Evolutionary conservation across 176 grass and related monocot species (phyloP).

Genomic region (Phyllostachys edulis): DNA sequence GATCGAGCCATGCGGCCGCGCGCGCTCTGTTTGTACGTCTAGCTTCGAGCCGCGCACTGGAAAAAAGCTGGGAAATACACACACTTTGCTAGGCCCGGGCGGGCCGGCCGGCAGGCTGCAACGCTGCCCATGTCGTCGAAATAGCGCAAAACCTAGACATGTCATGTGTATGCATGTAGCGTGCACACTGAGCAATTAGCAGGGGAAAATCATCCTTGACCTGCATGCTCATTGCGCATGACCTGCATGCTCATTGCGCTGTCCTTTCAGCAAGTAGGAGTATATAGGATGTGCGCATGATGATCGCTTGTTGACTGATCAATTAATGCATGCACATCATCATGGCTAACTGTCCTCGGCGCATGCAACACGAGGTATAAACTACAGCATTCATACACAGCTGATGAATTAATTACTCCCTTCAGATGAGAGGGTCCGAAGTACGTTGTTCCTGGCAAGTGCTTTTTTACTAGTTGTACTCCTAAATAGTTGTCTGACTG

Average conservation of each 20-base stretch:
- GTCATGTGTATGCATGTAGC: neutral
- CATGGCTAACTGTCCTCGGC: neutral
- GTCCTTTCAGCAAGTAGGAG: neutral
- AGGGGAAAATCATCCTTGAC: neutral
- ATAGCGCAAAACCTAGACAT: slow-evolving; percentile 26
- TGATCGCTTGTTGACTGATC: neutral
- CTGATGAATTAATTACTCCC: neutral
- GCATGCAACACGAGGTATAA: neutral
- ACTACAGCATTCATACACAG: neutral
- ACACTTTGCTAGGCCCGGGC: neutral
- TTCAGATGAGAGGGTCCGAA: neutral
- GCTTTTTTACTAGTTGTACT: neutral
- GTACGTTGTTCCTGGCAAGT: neutral
- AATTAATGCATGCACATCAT: neutral
- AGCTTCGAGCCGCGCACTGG: neutral
- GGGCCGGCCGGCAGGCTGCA: neutral
- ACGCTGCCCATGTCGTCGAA: neutral
- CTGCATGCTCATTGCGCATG: neutral
- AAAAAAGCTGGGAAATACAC: neutral
- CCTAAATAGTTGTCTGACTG: neutral
- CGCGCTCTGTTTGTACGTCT: neutral
- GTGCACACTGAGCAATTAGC: slow-evolving; percentile 1
- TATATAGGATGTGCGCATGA: neutral
- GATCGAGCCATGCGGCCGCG: neutral
- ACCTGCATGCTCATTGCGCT: neutral